A percentile compares a stretch with the other conserved stretches of the same genome.
Conservation (phyloP, 2,329 filamentous ascomycete genomes). For the Cercospora sp. region DNA sequence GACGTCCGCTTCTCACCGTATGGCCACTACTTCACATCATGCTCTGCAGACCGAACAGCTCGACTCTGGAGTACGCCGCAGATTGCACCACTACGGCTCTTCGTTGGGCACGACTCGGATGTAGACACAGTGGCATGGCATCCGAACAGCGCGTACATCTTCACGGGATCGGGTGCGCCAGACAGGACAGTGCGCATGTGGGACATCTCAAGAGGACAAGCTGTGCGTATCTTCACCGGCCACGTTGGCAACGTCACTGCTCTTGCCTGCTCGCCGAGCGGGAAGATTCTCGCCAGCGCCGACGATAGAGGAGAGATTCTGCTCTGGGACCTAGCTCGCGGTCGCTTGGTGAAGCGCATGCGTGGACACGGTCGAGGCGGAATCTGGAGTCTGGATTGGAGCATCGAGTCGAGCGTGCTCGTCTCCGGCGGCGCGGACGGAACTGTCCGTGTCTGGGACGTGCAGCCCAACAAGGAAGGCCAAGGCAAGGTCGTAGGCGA, state of each 20-base stretch:
- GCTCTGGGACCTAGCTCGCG: conserved; percentile 90
- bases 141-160: conserved; percentile 88
- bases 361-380: conserved; percentile 91
- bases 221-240: conserved; percentile 87
- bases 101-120: conserved; percentile 88
- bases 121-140: conserved; percentile 94
- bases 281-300: conserved; percentile 85
- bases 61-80: conserved; percentile 92
- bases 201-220: conserved; percentile 83
- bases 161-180: conserved; percentile 73
- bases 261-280: conserved; percentile 81
- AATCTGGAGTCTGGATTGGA: conserved; percentile 91
- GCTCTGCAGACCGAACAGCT: conserved; percentile 84
- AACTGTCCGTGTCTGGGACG: conserved; percentile 92
- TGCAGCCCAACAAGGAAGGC: conserved; percentile 55
- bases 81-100: conserved; percentile 80
- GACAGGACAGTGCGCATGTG: conserved; percentile 98
- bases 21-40: conserved; percentile 90
- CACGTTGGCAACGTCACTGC: conserved; percentile 86
- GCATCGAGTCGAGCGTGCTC: conserved; percentile 85
- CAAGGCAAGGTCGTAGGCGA: conserved; percentile 54
- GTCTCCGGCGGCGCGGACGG: conserved; percentile 89
- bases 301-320: conserved; percentile 87
- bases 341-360: conserved; percentile 84
- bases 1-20: conserved; percentile 87